A percentile compares a stretch with the other conserved stretches of the same genome.
Conservation (phyloP, 371 early-diverging fungal species). For the Rhizopus arrhizus region DNA sequence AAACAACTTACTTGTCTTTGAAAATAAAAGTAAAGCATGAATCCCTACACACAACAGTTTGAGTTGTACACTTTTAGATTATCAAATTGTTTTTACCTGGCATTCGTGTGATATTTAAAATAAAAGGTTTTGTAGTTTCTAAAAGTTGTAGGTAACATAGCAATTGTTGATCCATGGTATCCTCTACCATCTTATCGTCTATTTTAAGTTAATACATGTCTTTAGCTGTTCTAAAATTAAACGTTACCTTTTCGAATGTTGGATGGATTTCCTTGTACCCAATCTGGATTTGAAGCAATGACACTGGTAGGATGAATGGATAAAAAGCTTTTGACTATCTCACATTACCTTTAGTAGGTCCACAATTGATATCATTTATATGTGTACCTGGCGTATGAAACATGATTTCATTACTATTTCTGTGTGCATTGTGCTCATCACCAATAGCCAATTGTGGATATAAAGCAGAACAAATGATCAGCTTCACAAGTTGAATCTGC, state of each 20-base stretch:
- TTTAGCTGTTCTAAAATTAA: too few species aligned
- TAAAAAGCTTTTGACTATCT: conserved; percentile 54
- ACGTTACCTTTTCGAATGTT: conserved; percentile 45
- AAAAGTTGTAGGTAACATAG: conserved; percentile 66
- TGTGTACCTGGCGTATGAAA: conserved; percentile 48
- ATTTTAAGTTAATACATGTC: not conserved
- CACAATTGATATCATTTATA: too few species aligned
- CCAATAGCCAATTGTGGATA: conserved; percentile 71
- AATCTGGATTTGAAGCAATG: conserved; percentile 59
- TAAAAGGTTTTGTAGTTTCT: conserved; percentile 69
- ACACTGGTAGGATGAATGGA: conserved; percentile 68
- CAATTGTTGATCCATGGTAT: conserved; percentile 46
- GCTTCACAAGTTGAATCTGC: conserved; percentile 57
- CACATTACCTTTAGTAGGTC: not conserved
- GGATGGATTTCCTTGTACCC: conserved; percentile 52
- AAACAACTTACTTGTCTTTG: conserved; percentile 41
- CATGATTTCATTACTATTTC: conserved; percentile 61
- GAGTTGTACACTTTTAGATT: conserved; percentile 25
- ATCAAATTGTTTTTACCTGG: conserved; percentile 40
- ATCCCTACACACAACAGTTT: conserved; percentile 35
- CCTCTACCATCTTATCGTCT: conserved; percentile 50
- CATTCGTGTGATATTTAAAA: conserved; percentile 62
- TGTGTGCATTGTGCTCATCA: conserved; percentile 63
- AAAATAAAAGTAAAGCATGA: conserved; percentile 42
- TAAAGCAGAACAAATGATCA: conserved; percentile 64